These are phyloP conservation scores for Emergomyces pasteurianus DNA, from an alignment of 2,329 filamentous ascomycete species.

Conservation along the genomic window DNA sequence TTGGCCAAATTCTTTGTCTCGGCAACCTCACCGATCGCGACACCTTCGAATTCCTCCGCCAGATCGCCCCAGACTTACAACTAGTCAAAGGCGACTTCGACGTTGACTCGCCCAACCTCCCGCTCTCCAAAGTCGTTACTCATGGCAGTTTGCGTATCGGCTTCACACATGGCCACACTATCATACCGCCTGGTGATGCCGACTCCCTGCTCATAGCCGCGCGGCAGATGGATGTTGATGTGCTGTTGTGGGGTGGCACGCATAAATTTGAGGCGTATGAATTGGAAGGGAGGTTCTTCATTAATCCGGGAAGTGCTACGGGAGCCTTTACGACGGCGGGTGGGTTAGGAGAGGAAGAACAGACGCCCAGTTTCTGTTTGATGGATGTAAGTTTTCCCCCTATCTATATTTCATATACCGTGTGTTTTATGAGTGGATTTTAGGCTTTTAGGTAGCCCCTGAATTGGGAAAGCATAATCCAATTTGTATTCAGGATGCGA, in stretches of 20 bases:
- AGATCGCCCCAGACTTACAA: slow-evolving; percentile 59
- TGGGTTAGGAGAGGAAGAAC: slow-evolving; percentile 56
- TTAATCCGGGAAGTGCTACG: slow-evolving; percentile 57
- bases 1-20: slow-evolving; percentile 67
- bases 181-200: slow-evolving; percentile 53
- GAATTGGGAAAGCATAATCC: not conserved
- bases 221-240: slow-evolving; percentile 59
- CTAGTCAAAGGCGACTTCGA: slow-evolving; percentile 61
- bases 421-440: not conserved
- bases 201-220: slow-evolving; percentile 56
- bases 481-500: not conserved
- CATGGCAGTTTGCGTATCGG: slow-evolving; percentile 57
- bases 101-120: slow-evolving; percentile 52
- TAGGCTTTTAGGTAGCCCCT: too few relatives aligned
- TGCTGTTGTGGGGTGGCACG: slow-evolving; percentile 57
- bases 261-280: slow-evolving; percentile 61
- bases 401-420: not conserved
- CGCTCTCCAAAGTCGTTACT: slow-evolving; percentile 57
- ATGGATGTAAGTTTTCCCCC: slow-evolving; percentile 72
- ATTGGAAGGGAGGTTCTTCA: slow-evolving; percentile 60
- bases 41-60: slow-evolving; percentile 69
- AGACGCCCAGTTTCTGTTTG: slow-evolving; percentile 82
- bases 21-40: slow-evolving; percentile 70
- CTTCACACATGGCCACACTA: slow-evolving; percentile 61
- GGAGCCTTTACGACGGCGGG: slow-evolving; percentile 52